These are phyloP conservation scores for Clonostachys solani DNA, from an alignment of 2,329 filamentous ascomycete genomes.

Conservation along the genomic window DNA sequence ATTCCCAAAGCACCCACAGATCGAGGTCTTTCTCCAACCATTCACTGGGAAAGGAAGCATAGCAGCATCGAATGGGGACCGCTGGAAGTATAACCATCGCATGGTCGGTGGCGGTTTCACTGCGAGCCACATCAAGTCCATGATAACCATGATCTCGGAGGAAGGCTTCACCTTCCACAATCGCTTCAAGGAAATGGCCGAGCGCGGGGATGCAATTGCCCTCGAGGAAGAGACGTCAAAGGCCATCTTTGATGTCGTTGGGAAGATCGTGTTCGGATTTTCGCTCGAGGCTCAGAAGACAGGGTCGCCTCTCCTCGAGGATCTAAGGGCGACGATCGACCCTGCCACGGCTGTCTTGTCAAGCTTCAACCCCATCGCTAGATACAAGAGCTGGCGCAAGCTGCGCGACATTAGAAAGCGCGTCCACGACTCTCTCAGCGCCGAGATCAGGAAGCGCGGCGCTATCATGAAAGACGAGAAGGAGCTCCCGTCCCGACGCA, in stretches of 20 bases:
- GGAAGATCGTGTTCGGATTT: constrained; percentile 11
- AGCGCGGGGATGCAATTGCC: constrained; percentile 8
- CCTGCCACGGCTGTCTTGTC: neutral
- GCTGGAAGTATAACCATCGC: constrained; percentile 19
- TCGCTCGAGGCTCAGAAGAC: constrained; percentile 10
- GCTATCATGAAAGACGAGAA: constrained; percentile 7
- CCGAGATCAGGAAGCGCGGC: neutral
- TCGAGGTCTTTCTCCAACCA: constrained; percentile 6
- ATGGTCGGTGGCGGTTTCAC: constrained; percentile 16
- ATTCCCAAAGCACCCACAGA: constrained; percentile 12
- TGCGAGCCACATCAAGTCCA: constrained; percentile 12
- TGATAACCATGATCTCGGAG: constrained; percentile 14
- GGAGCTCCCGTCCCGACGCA: constrained; percentile 3
- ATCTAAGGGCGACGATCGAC: constrained; percentile 5
- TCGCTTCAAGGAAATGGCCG: constrained; percentile 4
- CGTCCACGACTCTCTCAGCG: neutral
- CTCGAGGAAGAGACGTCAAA: constrained; percentile 13
- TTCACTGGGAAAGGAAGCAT: constrained; percentile 13
- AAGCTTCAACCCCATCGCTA: neutral
- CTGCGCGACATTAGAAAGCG: neutral
- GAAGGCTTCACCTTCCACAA: constrained; percentile 6
- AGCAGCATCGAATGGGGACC: constrained; percentile 13
- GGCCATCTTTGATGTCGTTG: constrained; percentile 14
- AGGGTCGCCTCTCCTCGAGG: constrained; percentile 7
- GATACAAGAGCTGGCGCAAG: neutral